Evolutionary conservation across 352 stramenopile genomes (phyloP), one percentile per base, ranked within the genome.

Genomic region (Pythium diclinum): DNA sequence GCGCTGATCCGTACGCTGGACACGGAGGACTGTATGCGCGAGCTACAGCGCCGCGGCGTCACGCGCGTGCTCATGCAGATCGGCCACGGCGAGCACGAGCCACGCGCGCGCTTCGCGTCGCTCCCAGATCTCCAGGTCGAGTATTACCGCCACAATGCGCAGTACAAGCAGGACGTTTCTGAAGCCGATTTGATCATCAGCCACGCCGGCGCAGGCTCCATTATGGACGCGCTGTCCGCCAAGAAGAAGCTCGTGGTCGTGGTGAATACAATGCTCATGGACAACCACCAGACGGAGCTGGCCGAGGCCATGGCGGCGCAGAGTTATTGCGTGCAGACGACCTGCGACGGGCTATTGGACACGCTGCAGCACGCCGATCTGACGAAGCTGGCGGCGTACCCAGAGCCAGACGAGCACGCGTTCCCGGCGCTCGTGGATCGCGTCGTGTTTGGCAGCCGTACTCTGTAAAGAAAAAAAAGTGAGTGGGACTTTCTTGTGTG

Each of bases 201-300:
- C 61, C 96, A 99, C 76, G 96, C 95, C 0, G 95, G 96, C 34
- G 95, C 96, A 16, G 94, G 94, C 8, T 98, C 89, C 25, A 88
- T 98, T 56, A 97, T 98, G 83, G 95, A 98, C 75, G 85, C 82
- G 42, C 79, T 97, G 28, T 76, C 83, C 17, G 68, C 85, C 56
- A 64, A 69, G 16, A 97, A 97, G 74, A 79, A 82, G 67, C 76
- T 97, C 28, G 72, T 97, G 25, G 95, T 98, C 6, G 94, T 98
- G 6, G 96, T 98, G 10, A 99, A 99, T 72, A 89, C 81, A 17
- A 48, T 66, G 59, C 83, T 99, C 14, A 99, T 99, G 96, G 85
- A 99, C 84, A 98, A 99, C 83, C 96, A 99, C 75, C 96, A 99
- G 77, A 82, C 77, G 36, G 96, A 99, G 70, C 75, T 99, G 19